These are phyloP conservation scores for Yamadazyma scolyti DNA, from an alignment of 805 yeast species.

Conservation along the genomic window DNA sequence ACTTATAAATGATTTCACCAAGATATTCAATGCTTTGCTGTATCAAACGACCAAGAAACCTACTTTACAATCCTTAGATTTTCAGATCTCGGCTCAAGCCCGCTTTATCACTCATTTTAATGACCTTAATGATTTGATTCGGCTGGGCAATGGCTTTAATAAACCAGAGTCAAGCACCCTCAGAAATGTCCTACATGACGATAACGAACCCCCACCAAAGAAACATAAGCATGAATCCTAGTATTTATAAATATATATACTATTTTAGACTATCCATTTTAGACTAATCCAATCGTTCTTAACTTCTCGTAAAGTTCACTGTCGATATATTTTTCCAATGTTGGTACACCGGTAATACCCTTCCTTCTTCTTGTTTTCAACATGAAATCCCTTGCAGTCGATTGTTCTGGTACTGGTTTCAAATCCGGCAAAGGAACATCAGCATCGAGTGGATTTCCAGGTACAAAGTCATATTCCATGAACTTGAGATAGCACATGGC, in stretches of 20 bases:
- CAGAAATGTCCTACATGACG: too few relatives aligned
- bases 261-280: neutral
- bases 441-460: constrained; percentile 87
- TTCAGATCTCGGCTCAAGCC: constrained; percentile 17
- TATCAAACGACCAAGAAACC: constrained; percentile 8
- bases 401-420: constrained; percentile 66
- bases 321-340: constrained; percentile 64
- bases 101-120: constrained; percentile 27
- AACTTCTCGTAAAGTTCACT: constrained; percentile 52
- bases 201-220: too few relatives aligned
- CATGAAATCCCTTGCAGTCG: constrained; percentile 84
- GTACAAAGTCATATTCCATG: constrained; percentile 71
- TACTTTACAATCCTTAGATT: constrained; percentile 14
- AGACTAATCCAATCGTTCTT: constrained; percentile 43
- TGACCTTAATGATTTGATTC: constrained; percentile 16
- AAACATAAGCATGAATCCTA: too few relatives aligned
- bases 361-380: constrained; percentile 86
- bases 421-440: constrained; percentile 61
- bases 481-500: constrained; percentile 68
- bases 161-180: too few relatives aligned
- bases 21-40: constrained; percentile 16
- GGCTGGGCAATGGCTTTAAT: constrained; percentile 18
- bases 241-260: constrained; percentile 1
- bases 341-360: constrained; percentile 75
- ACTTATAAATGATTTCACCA: constrained; percentile 22